Percentiles rank a stretch among this genome's conserved stretches.
Conservation (phyloP, 176 grass and related monocot species). For the Oryza longistaminata region DNA sequence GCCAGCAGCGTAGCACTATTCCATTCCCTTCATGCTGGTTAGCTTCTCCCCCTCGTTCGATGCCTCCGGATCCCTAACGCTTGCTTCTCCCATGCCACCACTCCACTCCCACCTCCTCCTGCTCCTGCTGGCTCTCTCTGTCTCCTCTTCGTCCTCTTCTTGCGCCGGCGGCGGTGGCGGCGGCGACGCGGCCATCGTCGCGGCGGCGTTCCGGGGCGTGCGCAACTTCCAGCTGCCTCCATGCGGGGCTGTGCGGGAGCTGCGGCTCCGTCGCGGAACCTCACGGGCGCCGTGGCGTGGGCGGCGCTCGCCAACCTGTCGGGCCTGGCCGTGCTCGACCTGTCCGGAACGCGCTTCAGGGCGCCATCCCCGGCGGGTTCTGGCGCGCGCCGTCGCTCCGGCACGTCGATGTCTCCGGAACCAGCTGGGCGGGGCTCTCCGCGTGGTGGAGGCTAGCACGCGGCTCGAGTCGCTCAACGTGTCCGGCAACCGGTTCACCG, state of each 20-base stretch:
- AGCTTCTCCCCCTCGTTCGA: background rate
- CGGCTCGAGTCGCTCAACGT: conserved; percentile 57
- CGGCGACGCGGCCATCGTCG: conserved; percentile 54
- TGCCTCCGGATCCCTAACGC: background rate
- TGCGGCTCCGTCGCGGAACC: conserved; percentile 60
- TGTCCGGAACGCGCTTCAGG: conserved; percentile 79
- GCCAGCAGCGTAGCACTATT: background rate
- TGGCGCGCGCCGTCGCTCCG: conserved; percentile 68
- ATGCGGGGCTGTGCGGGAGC: conserved; percentile 36
- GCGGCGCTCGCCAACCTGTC: conserved; percentile 62
- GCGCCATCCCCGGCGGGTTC: conserved; percentile 61
- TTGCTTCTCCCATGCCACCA: conserved; percentile 41
- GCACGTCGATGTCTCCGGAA: conserved; percentile 63
- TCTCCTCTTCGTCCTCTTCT: background rate
- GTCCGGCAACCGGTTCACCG: conserved; percentile 82
- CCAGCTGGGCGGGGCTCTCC: conserved; percentile 73
- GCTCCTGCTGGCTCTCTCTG: background rate
- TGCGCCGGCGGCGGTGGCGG: conserved; percentile 31
- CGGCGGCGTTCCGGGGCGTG: conserved; percentile 69
- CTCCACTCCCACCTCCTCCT: conserved; percentile 11
- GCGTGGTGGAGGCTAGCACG: conserved; percentile 35
- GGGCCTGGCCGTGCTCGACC: conserved; percentile 57
- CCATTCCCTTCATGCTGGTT: conserved; percentile 9
- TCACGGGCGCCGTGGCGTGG: conserved; percentile 77
- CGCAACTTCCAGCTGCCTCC: conserved; percentile 33